These are phyloP conservation scores for Hymenotorrendiella dingleyae DNA, from an alignment of 2,329 filamentous ascomycete species.

Conservation along the genomic window DNA sequence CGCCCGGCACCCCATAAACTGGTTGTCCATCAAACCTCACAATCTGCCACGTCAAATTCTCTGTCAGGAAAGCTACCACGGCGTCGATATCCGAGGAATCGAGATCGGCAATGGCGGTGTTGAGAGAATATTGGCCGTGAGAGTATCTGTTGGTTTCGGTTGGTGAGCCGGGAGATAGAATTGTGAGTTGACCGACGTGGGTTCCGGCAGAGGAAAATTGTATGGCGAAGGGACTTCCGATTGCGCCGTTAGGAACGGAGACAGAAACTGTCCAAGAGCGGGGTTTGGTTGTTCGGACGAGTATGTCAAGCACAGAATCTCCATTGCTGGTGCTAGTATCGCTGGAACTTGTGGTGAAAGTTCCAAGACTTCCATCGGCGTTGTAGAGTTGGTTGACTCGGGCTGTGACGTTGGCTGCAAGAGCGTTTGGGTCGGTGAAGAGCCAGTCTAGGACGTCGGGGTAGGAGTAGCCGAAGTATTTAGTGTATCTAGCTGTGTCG, in stretches of 20 bases:
- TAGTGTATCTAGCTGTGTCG: constrained; percentile 11
- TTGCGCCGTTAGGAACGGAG: background rate
- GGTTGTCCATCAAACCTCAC: background rate
- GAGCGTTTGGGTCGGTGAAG: constrained; percentile 38
- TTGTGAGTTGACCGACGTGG: background rate
- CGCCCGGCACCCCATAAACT: background rate
- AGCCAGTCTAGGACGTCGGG: constrained; percentile 35
- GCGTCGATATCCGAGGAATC: constrained; percentile 9
- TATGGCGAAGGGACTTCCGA: background rate
- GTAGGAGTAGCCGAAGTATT: constrained; percentile 24
- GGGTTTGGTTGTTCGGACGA: background rate
- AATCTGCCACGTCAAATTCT: constrained; percentile 9
- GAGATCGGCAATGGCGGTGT: constrained; percentile 9
- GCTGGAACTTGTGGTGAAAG: constrained; percentile 21
- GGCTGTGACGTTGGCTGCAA: constrained; percentile 56
- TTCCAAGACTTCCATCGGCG: background rate
- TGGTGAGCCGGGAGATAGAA: background rate
- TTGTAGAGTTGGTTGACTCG: constrained; percentile 51
- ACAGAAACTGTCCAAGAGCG: background rate
- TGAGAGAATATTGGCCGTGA: constrained; percentile 15
- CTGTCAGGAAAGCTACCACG: constrained; percentile 15
- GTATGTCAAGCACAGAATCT: background rate
- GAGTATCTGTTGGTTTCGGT: background rate
- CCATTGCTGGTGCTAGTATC: constrained; percentile 6
- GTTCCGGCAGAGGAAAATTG: background rate